Conservation (phyloP, 441 rosid species). For the Pelargonium cotyledonis region DNA sequence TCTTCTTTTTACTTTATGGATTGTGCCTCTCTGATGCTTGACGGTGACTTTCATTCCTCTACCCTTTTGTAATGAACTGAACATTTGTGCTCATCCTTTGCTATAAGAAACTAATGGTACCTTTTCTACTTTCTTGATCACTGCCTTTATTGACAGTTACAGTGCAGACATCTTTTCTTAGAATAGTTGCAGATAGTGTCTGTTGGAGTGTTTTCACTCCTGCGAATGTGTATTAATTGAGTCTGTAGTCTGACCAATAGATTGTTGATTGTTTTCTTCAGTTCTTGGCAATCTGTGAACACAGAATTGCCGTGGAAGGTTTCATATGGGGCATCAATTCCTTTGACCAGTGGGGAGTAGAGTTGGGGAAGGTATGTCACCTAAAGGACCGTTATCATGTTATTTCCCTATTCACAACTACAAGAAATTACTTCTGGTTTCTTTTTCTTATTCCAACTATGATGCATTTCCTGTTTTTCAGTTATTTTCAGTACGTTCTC, state of each 20-base stretch:
- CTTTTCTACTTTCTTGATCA: neutral
- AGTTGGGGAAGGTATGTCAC: conserved; percentile 37
- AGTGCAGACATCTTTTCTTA: no score
- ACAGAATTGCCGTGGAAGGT: conserved; percentile 91
- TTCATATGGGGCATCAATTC: conserved; percentile 92
- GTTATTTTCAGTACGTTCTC: neutral
- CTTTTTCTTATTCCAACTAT: neutral
- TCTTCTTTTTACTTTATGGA: no score
- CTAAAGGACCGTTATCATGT: neutral
- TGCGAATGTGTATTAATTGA: neutral
- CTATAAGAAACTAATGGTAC: neutral
- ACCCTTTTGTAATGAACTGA: neutral
- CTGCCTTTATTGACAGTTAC: neutral
- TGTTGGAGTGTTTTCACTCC: neutral
- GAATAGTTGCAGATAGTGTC: neutral
- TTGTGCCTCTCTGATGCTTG: neutral
- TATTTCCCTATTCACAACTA: no score
- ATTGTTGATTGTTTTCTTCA: conserved; percentile 25
- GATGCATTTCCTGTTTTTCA: neutral
- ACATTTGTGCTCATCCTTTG: neutral
- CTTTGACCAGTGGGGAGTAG: conserved; percentile 99
- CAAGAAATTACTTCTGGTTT: neutral
- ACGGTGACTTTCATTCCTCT: neutral
- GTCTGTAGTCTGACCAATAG: conserved; percentile 5
- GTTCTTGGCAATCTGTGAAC: conserved; percentile 91